Conservation (phyloP, 2,329 filamentous ascomycete species). For the Phialemoniopsis sp. region DNA sequence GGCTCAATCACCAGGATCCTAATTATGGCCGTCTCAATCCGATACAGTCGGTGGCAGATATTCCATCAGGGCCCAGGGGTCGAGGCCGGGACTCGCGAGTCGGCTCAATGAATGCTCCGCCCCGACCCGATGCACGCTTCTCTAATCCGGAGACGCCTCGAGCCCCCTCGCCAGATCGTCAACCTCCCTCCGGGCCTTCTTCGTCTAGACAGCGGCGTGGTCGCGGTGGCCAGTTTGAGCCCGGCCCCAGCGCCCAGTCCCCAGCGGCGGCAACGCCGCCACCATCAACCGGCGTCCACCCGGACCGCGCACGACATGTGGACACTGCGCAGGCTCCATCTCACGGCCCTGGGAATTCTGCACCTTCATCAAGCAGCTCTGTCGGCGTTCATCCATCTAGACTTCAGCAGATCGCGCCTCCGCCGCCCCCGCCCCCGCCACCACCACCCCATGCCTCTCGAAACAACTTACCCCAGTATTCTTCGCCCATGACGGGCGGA, state of each 20-base stretch:
- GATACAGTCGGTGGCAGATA: conserved; percentile 36
- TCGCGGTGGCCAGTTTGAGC: conserved; percentile 30
- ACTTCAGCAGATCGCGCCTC: conserved; percentile 37
- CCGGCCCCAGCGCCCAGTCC: conserved; percentile 10
- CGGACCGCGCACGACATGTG: conserved; percentile 38
- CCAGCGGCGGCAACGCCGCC: conserved; percentile 10
- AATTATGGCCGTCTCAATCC: conserved; percentile 60
- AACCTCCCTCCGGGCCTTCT: conserved; percentile 49
- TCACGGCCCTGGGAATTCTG: conserved; percentile 8
- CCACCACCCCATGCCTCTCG: background rate
- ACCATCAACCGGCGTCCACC: conserved; percentile 23
- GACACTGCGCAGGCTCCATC: conserved; percentile 8
- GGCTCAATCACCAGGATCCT: conserved; percentile 51
- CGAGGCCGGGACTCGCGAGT: conserved; percentile 25
- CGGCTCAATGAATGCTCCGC: conserved; percentile 28
- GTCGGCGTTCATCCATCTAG: conserved; percentile 46
- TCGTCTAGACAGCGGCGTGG: conserved; percentile 29
- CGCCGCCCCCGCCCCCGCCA: conserved; percentile 16
- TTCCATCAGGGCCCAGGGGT: conserved; percentile 46
- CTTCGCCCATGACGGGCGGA: background rate
- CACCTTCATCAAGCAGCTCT: conserved; percentile 14
- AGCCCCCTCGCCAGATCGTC: conserved; percentile 42
- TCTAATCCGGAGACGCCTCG: conserved; percentile 32
- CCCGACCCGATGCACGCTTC: conserved; percentile 38
- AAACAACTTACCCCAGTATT: background rate